Evolutionary conservation across 805 yeast genomes (phyloP), one percentile per base, ranked within the genome.

Genomic region (Saturnispora hagleri): DNA sequence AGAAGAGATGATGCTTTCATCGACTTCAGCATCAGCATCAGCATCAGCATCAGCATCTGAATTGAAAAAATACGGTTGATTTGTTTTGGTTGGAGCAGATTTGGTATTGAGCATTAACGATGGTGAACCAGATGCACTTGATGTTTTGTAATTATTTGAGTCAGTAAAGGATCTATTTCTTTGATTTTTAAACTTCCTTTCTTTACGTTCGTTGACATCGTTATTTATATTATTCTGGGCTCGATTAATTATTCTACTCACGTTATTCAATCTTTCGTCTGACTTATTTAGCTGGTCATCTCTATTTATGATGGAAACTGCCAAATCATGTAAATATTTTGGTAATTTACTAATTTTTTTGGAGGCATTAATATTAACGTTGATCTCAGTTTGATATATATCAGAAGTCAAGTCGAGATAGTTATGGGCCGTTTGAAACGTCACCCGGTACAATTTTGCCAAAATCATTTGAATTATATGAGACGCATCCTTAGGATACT

Each of bases 381-480:
- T 71, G 6, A 77, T 68, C 62, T 91, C 99, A 17, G 91, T 82
- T 51, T 83, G 80, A 60, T 86, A 76, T 31, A 91, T 81, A 60
- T 89, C 96, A 18, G 77, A 71, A 0, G 97, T 89, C 22, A 91
- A 69, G 0, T 96, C 97, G 47, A 91, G 71, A 64, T 91, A 93
- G 55, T 80, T 77, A 64, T 90, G 93, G 9, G 93, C 87, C 0
- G 97, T 87, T 62, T 87, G 90, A 66, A 91, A 82, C 0, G 98
- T 91, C 8, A 93, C 97, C 58, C 95, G 79, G 63, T 89, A 88
- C 50, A 93, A 73, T 55, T 96, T 77, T 1, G 95, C 84, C 51
- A 91, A 69, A 24, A 91, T 88, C 80, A 91, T 89, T 60, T 95
- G 96, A 13, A 91, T 91, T 31, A 93, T 90, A 65, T 90, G 97